These are phyloP conservation scores for Rhynchospora tenuis DNA, from an alignment of 176 grass and related monocot species.

Conservation along the genomic window DNA sequence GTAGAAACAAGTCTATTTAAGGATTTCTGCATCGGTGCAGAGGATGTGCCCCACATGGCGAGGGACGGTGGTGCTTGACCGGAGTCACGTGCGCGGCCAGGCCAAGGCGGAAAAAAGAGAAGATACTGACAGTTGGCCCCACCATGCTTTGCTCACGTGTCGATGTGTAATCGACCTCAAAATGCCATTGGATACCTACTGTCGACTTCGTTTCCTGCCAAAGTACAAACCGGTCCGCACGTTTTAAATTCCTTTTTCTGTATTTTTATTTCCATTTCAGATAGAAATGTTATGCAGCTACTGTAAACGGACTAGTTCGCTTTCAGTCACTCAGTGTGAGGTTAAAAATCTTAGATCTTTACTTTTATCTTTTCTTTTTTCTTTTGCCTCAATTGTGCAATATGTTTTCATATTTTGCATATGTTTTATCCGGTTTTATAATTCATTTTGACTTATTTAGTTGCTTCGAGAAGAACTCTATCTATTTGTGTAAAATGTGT, in stretches of 20 bases:
- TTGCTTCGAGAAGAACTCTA: neutral
- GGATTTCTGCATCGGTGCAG: no score
- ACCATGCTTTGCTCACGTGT: neutral
- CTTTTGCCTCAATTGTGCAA: neutral
- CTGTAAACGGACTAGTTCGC: neutral
- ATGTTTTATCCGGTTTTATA: neutral
- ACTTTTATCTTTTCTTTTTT: neutral
- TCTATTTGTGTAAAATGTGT: neutral
- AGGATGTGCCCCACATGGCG: no score
- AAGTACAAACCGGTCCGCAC: neutral
- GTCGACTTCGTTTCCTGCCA: neutral
- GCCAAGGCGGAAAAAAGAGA: no score
- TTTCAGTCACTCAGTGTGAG: neutral
- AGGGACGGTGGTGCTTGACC: no score
- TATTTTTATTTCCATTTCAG: neutral
- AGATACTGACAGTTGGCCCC: neutral
- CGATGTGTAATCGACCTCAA: neutral
- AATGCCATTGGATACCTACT: constrained; percentile 1
- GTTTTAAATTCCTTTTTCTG: neutral
- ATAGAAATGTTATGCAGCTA: neutral
- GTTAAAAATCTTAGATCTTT: neutral
- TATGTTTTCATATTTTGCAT: neutral
- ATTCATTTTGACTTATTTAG: neutral
- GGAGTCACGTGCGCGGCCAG: no score
- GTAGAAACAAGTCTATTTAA: no score